phyloP scores from a whole-genome alignment of 345 rosid genomes.

The Draba incana region DNA sequence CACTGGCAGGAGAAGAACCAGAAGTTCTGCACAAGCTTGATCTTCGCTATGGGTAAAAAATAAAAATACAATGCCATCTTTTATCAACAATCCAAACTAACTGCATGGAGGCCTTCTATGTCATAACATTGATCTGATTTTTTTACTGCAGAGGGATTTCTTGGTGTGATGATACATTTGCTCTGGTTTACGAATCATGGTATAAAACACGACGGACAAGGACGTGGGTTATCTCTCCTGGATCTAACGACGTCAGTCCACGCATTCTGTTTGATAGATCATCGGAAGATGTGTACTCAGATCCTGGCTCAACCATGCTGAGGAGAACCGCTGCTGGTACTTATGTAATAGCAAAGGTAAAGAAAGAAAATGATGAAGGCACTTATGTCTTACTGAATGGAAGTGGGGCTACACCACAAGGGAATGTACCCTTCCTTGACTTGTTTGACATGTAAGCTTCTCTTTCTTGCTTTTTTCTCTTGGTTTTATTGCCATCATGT shows the following conservation, averaged over 20 bases:
- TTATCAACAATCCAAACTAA: conserved; percentile 9
- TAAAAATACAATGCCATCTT: conserved; percentile 16
- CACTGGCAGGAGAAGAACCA: conserved; percentile 72
- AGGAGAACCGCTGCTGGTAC: conserved; percentile 79
- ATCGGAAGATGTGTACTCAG: conserved; percentile 98
- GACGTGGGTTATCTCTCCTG: conserved; percentile 94
- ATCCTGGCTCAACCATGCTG: conserved; percentile 96
- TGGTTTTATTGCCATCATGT: conserved; percentile 14
- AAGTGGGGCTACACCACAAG: conserved; percentile 94
- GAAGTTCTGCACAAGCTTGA: conserved; percentile 88
- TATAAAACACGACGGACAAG: conserved; percentile 84
- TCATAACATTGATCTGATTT: conserved; percentile 3
- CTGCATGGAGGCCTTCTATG: conserved; percentile 6
- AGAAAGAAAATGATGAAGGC: conserved; percentile 72
- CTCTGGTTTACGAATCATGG: conserved; percentile 96
- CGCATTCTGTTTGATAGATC: conserved; percentile 92
- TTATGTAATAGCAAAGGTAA: conserved; percentile 84
- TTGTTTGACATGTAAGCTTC: conserved; percentile 90
- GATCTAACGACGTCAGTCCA: conserved; percentile 63
- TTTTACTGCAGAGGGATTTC: conserved; percentile 71
- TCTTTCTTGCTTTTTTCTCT: conserved; percentile 4
- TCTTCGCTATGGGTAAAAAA: conserved; percentile 89
- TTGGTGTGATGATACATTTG: conserved; percentile 94
- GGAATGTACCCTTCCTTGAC: conserved; percentile 97
- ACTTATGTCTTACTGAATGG: conserved; percentile 81